Conservation (phyloP, 2,329 filamentous ascomycete genomes). For the Colletotrichum sp. region DNA sequence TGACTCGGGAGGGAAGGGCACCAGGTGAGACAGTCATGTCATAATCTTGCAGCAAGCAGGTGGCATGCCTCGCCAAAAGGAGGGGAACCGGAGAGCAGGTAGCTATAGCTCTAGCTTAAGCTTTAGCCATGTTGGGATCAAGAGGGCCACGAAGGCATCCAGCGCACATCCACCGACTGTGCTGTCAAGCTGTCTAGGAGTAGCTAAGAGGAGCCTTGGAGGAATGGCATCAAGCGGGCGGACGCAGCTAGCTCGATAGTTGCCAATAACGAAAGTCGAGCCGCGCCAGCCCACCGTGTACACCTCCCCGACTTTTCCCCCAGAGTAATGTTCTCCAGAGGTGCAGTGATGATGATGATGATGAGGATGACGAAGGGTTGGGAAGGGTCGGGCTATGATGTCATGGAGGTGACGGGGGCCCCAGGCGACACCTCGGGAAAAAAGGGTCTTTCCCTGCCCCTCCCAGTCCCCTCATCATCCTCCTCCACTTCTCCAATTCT, state of each 20-base stretch:
- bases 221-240: neutral
- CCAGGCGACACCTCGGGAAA: neutral
- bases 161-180: neutral
- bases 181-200: neutral
- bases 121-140: neutral
- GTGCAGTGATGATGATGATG: conserved; percentile 15
- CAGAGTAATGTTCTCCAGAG: neutral
- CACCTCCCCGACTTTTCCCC: neutral
- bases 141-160: neutral
- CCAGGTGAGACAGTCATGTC: conserved; percentile 18
- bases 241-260: neutral
- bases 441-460: neutral
- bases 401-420: neutral
- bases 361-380: conserved; percentile 12
- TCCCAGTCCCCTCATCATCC: neutral
- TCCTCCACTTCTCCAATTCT: neutral
- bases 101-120: neutral
- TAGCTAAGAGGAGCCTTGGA: neutral
- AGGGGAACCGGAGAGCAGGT: neutral
- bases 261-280: neutral
- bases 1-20: neutral
- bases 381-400: conserved; percentile 18
- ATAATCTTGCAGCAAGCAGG: conserved; percentile 8
- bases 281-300: neutral
- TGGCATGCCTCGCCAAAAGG: conserved; percentile 1